A percentile compares a stretch with the other conserved stretches of the same genome.
Evolutionary conservation across 495 filamentous ascomycete species (phyloP).

Genomic region (Lophiotrema nucula): DNA sequence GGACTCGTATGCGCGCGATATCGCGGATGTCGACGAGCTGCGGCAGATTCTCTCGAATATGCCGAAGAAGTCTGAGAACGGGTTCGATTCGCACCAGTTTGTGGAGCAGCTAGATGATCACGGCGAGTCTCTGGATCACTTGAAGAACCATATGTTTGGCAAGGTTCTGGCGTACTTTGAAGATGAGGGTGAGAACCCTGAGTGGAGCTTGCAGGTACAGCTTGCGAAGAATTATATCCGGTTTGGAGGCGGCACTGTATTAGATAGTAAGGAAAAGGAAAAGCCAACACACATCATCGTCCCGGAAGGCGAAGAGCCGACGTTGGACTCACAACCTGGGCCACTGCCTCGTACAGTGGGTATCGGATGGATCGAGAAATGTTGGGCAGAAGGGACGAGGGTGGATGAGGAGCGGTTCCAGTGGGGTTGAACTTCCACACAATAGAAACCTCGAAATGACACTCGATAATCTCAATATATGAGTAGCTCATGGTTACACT

Average conservation of each 20-base stretch:
- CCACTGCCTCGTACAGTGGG: constrained; percentile 56
- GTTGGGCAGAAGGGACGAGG: constrained; percentile 74
- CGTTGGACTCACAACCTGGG: neutral
- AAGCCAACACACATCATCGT: constrained; percentile 68
- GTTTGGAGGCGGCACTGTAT: constrained; percentile 33
- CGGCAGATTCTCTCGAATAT: constrained; percentile 52
- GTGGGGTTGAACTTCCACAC: constrained; percentile 29
- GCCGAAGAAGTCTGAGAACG: constrained; percentile 40
- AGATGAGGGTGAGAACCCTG: neutral
- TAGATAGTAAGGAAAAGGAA: constrained; percentile 48
- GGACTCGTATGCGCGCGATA: constrained; percentile 80
- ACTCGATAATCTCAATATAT: too few species aligned
- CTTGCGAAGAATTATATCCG: constrained; percentile 22
- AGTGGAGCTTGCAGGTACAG: constrained; percentile 1
- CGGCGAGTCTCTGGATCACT: constrained; percentile 51
- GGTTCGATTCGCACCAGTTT: constrained; percentile 34
- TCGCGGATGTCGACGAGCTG: constrained; percentile 61
- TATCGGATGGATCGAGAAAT: constrained; percentile 70
- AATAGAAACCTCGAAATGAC: too few species aligned
- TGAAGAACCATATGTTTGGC: constrained; percentile 67
- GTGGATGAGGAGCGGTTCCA: constrained; percentile 64
- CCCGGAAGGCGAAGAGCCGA: constrained; percentile 35
- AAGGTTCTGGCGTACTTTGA: constrained; percentile 59
- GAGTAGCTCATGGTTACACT: too few species aligned
- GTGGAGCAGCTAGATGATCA: constrained; percentile 56